Percentiles rank a stretch among this genome's conserved stretches.
Evolutionary conservation across 495 filamentous ascomycete species (phyloP).

Genomic region (Neurospora discreta): DNA sequence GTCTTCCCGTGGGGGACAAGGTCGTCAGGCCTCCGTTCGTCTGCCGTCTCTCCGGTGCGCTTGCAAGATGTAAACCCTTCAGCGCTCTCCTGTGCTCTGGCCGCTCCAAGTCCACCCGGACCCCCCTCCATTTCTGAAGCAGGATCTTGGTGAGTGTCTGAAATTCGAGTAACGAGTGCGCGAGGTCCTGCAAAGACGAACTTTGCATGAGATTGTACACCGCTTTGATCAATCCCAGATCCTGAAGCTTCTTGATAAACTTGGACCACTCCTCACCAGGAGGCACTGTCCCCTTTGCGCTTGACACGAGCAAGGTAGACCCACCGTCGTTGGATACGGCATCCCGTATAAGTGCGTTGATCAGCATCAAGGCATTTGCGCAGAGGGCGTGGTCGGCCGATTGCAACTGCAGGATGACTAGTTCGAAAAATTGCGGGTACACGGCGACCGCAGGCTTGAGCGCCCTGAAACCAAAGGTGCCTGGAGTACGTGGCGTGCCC

Average conservation of each 20-base stretch:
- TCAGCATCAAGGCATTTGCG: constrained; percentile 86
- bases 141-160: constrained; percentile 87
- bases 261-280: constrained; percentile 76
- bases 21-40: constrained; percentile 17
- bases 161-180: constrained; percentile 87
- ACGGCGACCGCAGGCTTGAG: constrained; percentile 84
- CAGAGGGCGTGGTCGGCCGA: constrained; percentile 94
- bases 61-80: constrained; percentile 73
- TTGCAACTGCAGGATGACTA: constrained; percentile 78
- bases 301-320: constrained; percentile 21
- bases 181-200: constrained; percentile 83
- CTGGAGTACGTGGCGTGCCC: constrained; percentile 28
- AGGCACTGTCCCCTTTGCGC: constrained; percentile 20
- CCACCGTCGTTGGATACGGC: constrained; percentile 64
- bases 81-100: constrained; percentile 82
- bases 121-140: constrained; percentile 81
- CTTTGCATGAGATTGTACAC: constrained; percentile 90
- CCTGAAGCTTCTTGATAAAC: constrained; percentile 87
- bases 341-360: constrained; percentile 92
- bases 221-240: constrained; percentile 84
- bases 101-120: constrained; percentile 70
- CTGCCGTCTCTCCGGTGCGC: constrained; percentile 51
- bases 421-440: constrained; percentile 89
- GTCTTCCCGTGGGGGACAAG: constrained; percentile 13
- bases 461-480: constrained; percentile 72